phyloP scores from a whole-genome alignment of 441 rosid genomes.

The Heliophila coronopifolia region DNA sequence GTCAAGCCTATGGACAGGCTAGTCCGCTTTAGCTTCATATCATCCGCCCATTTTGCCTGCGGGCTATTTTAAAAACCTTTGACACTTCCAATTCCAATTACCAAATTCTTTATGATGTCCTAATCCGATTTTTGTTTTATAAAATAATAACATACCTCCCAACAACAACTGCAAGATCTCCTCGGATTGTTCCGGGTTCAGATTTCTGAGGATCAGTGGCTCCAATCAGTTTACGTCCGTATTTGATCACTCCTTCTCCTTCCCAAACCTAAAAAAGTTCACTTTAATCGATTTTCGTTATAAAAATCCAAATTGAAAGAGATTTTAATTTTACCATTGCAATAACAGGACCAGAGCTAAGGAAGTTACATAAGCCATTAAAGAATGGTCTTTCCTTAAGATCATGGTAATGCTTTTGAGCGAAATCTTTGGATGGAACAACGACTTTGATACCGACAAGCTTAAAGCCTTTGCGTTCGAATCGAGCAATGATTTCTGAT shows the following conservation, averaged over 20 bases:
- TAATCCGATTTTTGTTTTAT: not conserved
- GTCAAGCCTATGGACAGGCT: too few species aligned
- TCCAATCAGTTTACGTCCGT: constrained; percentile 89
- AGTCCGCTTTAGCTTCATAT: too few species aligned
- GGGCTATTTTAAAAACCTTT: too few species aligned
- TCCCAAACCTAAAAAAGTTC: constrained; percentile 67
- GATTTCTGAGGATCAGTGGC: constrained; percentile 98
- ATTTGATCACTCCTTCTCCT: constrained; percentile 90
- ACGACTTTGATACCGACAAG: constrained; percentile 76
- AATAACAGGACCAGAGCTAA: constrained; percentile 94
- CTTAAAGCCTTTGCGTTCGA: constrained; percentile 95
- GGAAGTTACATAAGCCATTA: constrained; percentile 81
- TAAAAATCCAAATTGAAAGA: not conserved
- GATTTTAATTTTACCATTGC: constrained; percentile 67
- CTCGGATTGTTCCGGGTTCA: constrained; percentile 95
- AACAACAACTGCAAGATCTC: constrained; percentile 87
- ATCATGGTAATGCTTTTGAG: constrained; percentile 86
- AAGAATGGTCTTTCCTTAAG: constrained; percentile 92
- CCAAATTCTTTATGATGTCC: not conserved
- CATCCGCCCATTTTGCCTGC: too few species aligned
- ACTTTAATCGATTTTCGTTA: not conserved
- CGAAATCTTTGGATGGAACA: constrained; percentile 77
- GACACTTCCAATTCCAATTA: too few species aligned
- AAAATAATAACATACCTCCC: constrained; percentile 53
- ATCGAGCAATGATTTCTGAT: constrained; percentile 79